Base-by-base conservation (phyloP, 176 grass and related monocot species). In the Metroxylon sagu region DNA sequence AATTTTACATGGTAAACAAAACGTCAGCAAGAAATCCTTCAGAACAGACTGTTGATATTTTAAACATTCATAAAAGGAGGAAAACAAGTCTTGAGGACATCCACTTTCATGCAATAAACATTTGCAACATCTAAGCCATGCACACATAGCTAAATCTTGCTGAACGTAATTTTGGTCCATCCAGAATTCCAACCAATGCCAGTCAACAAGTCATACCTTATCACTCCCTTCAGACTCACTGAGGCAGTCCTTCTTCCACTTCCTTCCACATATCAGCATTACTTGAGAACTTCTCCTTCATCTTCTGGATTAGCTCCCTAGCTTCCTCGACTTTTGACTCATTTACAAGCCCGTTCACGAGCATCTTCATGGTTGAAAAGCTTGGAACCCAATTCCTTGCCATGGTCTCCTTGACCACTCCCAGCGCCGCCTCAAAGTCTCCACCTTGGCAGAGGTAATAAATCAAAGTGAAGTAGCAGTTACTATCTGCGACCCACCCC, bases 311-410 rank as follows among this genome's bases (percentile, higher is more conserved):
- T 16, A 96, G 79, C 16, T 77, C 80, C 72, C 79, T 79, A 35
- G 87, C 87, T 61, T 96, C 92, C 43, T 96, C 87, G 0, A 82
- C 56, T 61, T 74, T 88, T n/a, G 74, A 84, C 27, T 27, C 66
- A 15, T 58, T 77, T 25, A 80, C 67, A 62, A 90, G 83, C 49
- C 87, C 92, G 71, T 85, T 74, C 60, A 96, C 87, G 68, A 96
- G 80, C 77, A 87, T 88, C 71, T 90, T 96, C 92, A 96, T 96
- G 53, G 75, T 88, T 3, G 87, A 85, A 65, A 88, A 96, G 57
- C 61, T 19, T 1, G 92, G 92, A 10, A 87, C 51, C 86, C 83
- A 82, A 52, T 85, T 87, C 72, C 17, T 84, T 26, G 77, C 31
- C 55, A 67, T 48, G 15, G 66, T 67, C 59, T 74, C 80, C 79